Evolutionary conservation across 192 early-diverging fungal genomes (phyloP), one percentile per base, ranked within the genome.

Genomic region (Coemansia sp.): DNA sequence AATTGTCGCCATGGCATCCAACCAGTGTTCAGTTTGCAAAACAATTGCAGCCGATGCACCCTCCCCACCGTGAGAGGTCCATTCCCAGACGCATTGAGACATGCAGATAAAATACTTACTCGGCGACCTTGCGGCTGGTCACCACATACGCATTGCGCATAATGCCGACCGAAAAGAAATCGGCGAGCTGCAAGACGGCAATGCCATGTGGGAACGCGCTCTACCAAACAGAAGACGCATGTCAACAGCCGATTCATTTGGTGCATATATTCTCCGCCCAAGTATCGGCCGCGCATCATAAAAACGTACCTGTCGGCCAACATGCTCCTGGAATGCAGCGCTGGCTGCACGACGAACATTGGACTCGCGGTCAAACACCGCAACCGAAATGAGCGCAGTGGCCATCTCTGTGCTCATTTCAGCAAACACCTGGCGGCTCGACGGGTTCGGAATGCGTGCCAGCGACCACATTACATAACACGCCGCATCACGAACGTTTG

Each of bases 391-490:
- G 12, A 99, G 66, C n/a, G 74, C 79, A 17, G 81, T 83, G 1
- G 93, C 88, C 54, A 97, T 59, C 19, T 81, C 62, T 4, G 66
- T 25, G 11, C 87, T 82, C 75, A 85, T 81, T 4, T 83, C 79
- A 21, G 67, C 70, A 39, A 97, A 56, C 11, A 92, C 74, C 0
- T 19, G 23, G 15, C 55, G 42, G 53, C 53, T 56, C 10, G 81
- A 69, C 2, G 85, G 82, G 17, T 87, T 85, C 59, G 96, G 91
- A 0, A 92, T 90, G 23, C 95, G 82, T 20, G 94, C 94, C 70
- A 99, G 93, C 21, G 94, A 92, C 96, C 96, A 99, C 65, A 89
- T 88, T 9, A 95, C 92, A 74, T 99, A 99, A 55, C 94, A 94
- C 26, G 90, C 90, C 0, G 96, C 91, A 64, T 99, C 96, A 25